These are phyloP conservation scores for Termitomyces sp. DNA, from an alignment of 768 basidiomycete genomes.

Conservation along the genomic window DNA sequence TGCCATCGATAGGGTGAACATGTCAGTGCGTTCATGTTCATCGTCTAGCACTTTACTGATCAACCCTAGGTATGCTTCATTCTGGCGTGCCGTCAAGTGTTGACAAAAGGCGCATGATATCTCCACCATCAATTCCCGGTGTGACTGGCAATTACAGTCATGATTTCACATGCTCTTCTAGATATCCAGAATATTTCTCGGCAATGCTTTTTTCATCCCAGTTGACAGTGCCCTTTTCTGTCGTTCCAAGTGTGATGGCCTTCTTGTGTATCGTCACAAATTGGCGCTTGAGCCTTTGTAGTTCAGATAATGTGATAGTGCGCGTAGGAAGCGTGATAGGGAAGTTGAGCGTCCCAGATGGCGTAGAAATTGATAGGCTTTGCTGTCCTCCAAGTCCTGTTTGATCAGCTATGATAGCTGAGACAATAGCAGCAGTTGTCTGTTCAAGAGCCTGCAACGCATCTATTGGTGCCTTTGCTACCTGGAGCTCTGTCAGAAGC, in stretches of 20 bases:
- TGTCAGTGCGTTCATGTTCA: conserved; percentile 32
- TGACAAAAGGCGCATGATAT: conserved; percentile 1
- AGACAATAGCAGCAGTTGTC: conserved; percentile 63
- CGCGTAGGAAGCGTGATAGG: conserved; percentile 62
- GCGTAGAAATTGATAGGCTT: conserved; percentile 36
- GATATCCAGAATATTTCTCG: conserved; percentile 62
- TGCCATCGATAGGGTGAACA: conserved; percentile 66
- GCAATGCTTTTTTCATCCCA: conserved; percentile 72
- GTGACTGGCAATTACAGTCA: conserved; percentile 16
- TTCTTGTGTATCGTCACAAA: conserved; percentile 89
- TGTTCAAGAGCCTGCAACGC: conserved; percentile 83
- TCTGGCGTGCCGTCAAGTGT: conserved; percentile 25
- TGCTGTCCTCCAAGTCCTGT: conserved; percentile 48
- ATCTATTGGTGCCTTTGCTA: conserved; percentile 78
- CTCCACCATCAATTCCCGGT: neutral
- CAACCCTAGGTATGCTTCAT: conserved; percentile 27
- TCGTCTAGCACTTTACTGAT: neutral
- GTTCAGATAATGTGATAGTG: conserved; percentile 74
- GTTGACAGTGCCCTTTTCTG: conserved; percentile 69
- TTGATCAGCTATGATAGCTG: conserved; percentile 65
- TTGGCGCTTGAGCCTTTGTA: conserved; percentile 87
- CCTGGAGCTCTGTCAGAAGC: conserved; percentile 32
- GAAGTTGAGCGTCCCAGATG: conserved; percentile 33
- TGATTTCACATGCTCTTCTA: conserved; percentile 61
- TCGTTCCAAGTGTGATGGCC: conserved; percentile 77